Evolutionary conservation across 345 rosid genomes (phyloP).

Genomic region (Arabis alpina): DNA sequence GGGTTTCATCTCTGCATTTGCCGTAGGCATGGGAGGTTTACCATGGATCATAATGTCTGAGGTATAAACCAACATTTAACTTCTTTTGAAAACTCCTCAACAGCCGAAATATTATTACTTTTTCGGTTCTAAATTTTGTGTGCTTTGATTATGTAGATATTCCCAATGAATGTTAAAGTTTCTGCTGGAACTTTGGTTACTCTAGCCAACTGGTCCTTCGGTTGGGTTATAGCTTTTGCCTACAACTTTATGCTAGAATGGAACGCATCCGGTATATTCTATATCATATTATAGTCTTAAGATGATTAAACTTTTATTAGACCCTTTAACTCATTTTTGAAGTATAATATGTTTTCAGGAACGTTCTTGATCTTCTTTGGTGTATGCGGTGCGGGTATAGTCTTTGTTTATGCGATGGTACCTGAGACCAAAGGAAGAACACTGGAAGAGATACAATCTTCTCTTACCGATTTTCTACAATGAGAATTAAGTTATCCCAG

Average conservation of each 20-base stretch:
- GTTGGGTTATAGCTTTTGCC: conserved; percentile 55
- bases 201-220: conserved; percentile 48
- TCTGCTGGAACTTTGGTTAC: conserved; percentile 63
- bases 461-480: conserved; percentile 42
- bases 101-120: neutral
- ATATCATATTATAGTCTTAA: neutral
- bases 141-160: conserved; percentile 42
- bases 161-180: conserved; percentile 60
- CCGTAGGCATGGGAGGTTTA: conserved; percentile 59
- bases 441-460: conserved; percentile 61
- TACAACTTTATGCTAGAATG: conserved; percentile 61
- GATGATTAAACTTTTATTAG: neutral
- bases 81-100: neutral
- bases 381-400: conserved; percentile 31
- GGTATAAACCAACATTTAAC: conserved; percentile 43
- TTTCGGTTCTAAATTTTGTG: neutral
- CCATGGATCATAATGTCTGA: conserved; percentile 73
- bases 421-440: conserved; percentile 73
- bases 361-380: conserved; percentile 58
- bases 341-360: conserved; percentile 42
- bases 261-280: conserved; percentile 51
- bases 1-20: conserved; percentile 48
- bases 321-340: neutral
- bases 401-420: conserved; percentile 54
- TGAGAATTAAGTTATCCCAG: conserved; percentile 20